A percentile compares a stretch with the other conserved stretches of the same genome.
These are phyloP conservation scores for Annulohypoxylon maeteangense DNA, from an alignment of 495 filamentous ascomycete genomes.

Conservation along the genomic window DNA sequence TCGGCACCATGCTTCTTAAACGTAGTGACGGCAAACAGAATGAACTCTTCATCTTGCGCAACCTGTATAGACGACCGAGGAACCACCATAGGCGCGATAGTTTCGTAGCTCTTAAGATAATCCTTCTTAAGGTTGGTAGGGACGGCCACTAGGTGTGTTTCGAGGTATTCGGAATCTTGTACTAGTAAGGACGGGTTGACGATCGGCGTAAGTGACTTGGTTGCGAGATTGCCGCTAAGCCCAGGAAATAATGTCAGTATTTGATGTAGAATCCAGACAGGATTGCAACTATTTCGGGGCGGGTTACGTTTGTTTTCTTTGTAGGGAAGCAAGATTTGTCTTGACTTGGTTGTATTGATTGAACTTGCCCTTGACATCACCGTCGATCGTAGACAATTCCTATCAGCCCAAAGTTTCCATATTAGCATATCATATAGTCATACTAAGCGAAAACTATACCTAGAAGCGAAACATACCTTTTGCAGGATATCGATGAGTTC, in stretches of 20 bases:
- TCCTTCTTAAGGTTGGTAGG: slow-evolving; percentile 82
- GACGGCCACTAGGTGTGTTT: slow-evolving; percentile 92
- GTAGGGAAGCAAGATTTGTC: slow-evolving; percentile 77
- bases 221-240: slow-evolving; percentile 88
- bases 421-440: slow-evolving; percentile 26
- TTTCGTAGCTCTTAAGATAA: slow-evolving; percentile 89
- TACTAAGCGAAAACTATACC: background rate
- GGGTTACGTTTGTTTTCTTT: slow-evolving; percentile 84
- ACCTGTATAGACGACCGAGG: slow-evolving; percentile 84
- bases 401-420: slow-evolving; percentile 45
- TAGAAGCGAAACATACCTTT: slow-evolving; percentile 66
- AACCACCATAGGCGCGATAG: slow-evolving; percentile 82
- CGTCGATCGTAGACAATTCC: slow-evolving; percentile 89
- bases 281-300: background rate
- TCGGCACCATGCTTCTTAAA: slow-evolving; percentile 92
- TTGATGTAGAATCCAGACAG: background rate
- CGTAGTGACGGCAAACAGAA: slow-evolving; percentile 84
- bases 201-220: slow-evolving; percentile 88
- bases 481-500: slow-evolving; percentile 87
- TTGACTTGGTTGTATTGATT: slow-evolving; percentile 91
- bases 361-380: slow-evolving; percentile 92
- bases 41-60: slow-evolving; percentile 85
- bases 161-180: slow-evolving; percentile 93
- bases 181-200: slow-evolving; percentile 82
- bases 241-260: slow-evolving; percentile 18